phyloP scores from a whole-genome alignment of 176 grass and related monocot genomes.

The Zizania latifolia region DNA sequence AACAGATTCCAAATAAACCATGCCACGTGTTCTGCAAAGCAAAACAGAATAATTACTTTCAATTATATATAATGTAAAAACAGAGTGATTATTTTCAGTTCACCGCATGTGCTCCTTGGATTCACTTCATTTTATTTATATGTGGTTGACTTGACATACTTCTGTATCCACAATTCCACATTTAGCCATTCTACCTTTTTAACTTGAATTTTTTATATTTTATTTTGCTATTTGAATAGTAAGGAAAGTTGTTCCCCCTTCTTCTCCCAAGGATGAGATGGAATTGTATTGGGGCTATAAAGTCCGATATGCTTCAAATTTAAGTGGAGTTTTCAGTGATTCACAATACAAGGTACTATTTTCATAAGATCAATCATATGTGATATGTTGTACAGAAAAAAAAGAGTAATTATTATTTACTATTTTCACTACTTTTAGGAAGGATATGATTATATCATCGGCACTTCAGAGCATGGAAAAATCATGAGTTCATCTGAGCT shows the following conservation, averaged over 20 bases:
- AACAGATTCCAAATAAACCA: not conserved
- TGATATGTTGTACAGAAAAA: not conserved
- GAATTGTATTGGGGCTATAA: slow-evolving; percentile 89
- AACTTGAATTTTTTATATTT: not conserved
- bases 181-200: not conserved
- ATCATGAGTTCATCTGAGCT: slow-evolving; percentile 86
- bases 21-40: not conserved
- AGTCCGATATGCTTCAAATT: slow-evolving; percentile 87
- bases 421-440: slow-evolving; percentile 48
- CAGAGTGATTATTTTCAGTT: not conserved
- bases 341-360: slow-evolving; percentile 67
- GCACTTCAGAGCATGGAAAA: slow-evolving; percentile 92
- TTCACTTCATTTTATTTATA: no score
- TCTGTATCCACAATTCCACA: not conserved
- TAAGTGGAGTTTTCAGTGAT: slow-evolving; percentile 58
- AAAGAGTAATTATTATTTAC: not conserved
- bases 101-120: not conserved
- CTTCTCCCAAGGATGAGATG: slow-evolving; percentile 54
- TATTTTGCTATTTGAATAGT: slow-evolving; percentile 22
- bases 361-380: not conserved
- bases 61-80: not conserved
- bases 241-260: slow-evolving; percentile 56
- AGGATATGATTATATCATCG: slow-evolving; percentile 92
- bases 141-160: not conserved
- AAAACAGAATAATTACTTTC: not conserved